Evolutionary conservation across 352 stramenopile genomes (phyloP).

Genomic region (Peronospora destructor): DNA sequence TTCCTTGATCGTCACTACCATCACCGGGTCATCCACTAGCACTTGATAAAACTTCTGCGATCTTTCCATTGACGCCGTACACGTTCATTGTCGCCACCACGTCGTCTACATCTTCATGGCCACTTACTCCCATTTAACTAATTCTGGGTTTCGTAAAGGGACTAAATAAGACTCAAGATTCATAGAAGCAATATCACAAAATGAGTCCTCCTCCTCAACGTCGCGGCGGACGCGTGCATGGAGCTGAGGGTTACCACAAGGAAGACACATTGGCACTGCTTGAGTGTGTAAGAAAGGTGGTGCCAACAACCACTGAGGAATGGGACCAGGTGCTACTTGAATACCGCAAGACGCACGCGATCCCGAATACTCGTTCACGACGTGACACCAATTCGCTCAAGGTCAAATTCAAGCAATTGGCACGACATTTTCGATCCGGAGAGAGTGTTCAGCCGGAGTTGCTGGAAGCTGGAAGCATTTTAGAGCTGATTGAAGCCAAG

Average conservation of each 20-base stretch:
- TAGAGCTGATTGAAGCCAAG: conserved; percentile 22
- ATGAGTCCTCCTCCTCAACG: conserved; percentile 12
- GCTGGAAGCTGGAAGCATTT: conserved; percentile 13
- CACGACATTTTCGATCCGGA: conserved; percentile 6
- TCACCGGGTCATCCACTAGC: too few species aligned
- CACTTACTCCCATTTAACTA: conserved; percentile 15
- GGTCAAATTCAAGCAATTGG: conserved; percentile 32
- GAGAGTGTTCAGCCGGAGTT: conserved; percentile 6
- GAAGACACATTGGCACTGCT: conserved; percentile 24
- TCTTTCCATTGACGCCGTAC: conserved; percentile 4
- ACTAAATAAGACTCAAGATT: conserved; percentile 2
- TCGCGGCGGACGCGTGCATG: conserved; percentile 23
- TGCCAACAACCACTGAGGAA: conserved; percentile 17
- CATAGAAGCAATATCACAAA: conserved; percentile 6
- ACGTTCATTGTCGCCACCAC: conserved; percentile 10
- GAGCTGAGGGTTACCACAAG: conserved; percentile 30
- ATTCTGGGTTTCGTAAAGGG: conserved; percentile 3
- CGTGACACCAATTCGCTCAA: conserved; percentile 24
- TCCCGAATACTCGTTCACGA: conserved; percentile 17
- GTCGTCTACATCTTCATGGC: conserved; percentile 14
- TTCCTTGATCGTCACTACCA: too few species aligned
- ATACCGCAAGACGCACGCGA: conserved; percentile 25
- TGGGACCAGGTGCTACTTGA: conserved; percentile 26
- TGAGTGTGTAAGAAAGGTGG: conserved; percentile 8
- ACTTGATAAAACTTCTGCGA: conserved; percentile 8